A percentile compares a stretch with the other conserved stretches of the same genome.
phyloP scores from a whole-genome alignment of 805 yeast species.

The Barnettozyma salicaria region DNA sequence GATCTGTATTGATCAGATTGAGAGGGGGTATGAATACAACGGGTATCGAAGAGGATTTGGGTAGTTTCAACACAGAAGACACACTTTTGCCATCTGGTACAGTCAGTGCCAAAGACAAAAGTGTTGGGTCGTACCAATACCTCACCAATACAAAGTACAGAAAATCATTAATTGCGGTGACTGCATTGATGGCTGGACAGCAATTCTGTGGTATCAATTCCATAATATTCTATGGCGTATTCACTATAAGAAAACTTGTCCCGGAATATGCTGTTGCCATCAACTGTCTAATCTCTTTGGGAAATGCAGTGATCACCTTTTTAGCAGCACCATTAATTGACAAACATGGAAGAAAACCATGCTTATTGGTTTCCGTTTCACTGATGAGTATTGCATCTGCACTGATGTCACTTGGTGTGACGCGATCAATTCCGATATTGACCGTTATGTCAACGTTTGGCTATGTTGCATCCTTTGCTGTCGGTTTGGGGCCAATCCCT shows the following conservation, averaged over 20 bases:
- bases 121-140: slow-evolving; percentile 37
- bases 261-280: slow-evolving; percentile 67
- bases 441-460: slow-evolving; percentile 60
- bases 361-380: slow-evolving; percentile 57
- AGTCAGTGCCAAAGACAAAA: not conserved
- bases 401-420: slow-evolving; percentile 61
- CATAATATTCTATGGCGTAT: slow-evolving; percentile 88
- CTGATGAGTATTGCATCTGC: slow-evolving; percentile 65
- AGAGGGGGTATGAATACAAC: slow-evolving; percentile 29
- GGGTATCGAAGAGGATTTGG: slow-evolving; percentile 17
- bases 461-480: slow-evolving; percentile 81
- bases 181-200: slow-evolving; percentile 73
- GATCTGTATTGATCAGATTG: slow-evolving; percentile 29
- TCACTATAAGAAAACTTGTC: slow-evolving; percentile 62
- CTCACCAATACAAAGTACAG: slow-evolving; percentile 44
- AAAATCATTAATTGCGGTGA: slow-evolving; percentile 58
- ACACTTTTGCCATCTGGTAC: slow-evolving; percentile 7
- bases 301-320: slow-evolving; percentile 71
- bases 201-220: slow-evolving; percentile 93
- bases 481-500: slow-evolving; percentile 95
- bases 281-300: slow-evolving; percentile 69
- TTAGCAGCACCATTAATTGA: slow-evolving; percentile 74
- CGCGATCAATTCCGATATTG: slow-evolving; percentile 37
- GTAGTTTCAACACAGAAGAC: slow-evolving; percentile 1
- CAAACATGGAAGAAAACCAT: slow-evolving; percentile 64